phyloP scores from a whole-genome alignment of 1,284 basidiomycete species.

The Heterobasidion occidentale region DNA sequence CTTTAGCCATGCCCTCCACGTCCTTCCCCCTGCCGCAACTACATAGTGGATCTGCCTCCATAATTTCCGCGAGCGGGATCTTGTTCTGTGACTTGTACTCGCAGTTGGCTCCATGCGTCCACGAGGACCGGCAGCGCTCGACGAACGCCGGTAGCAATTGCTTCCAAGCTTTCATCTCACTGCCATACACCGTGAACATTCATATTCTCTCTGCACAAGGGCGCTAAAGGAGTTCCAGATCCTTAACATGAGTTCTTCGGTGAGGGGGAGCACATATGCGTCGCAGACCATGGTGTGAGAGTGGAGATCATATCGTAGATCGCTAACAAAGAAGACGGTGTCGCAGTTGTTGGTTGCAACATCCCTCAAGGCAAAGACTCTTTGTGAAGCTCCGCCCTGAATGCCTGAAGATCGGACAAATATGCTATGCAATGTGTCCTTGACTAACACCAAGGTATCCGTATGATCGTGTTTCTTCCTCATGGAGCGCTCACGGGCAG shows the following conservation, averaged over 20 bases:
- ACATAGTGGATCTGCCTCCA: constrained; percentile 23
- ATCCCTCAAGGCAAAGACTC: background rate
- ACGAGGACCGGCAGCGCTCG: constrained; percentile 41
- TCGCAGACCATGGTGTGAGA: constrained; percentile 38
- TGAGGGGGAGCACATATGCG: constrained; percentile 32
- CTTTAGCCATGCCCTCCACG: constrained; percentile 18
- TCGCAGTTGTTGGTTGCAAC: constrained; percentile 11
- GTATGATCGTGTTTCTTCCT: constrained; percentile 9
- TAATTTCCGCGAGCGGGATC: constrained; percentile 21
- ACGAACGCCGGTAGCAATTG: constrained; percentile 35
- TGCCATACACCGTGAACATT: background rate
- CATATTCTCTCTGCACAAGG: background rate
- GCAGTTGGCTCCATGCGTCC: constrained; percentile 38
- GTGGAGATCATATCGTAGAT: constrained; percentile 34
- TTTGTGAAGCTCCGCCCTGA: constrained; percentile 5
- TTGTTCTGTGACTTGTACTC: constrained; percentile 25
- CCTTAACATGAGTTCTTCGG: background rate
- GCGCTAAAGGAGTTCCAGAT: background rate
- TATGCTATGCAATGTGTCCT: constrained; percentile 24
- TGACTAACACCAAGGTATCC: constrained; percentile 21
- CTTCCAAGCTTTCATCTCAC: constrained; percentile 29
- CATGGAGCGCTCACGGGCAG: constrained; percentile 19
- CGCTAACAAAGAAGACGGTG: constrained; percentile 31
- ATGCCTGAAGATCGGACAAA: constrained; percentile 20
- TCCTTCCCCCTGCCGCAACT: constrained; percentile 28